phyloP scores from a whole-genome alignment of 1,284 basidiomycete species.

The Moniliophthora roreri region DNA sequence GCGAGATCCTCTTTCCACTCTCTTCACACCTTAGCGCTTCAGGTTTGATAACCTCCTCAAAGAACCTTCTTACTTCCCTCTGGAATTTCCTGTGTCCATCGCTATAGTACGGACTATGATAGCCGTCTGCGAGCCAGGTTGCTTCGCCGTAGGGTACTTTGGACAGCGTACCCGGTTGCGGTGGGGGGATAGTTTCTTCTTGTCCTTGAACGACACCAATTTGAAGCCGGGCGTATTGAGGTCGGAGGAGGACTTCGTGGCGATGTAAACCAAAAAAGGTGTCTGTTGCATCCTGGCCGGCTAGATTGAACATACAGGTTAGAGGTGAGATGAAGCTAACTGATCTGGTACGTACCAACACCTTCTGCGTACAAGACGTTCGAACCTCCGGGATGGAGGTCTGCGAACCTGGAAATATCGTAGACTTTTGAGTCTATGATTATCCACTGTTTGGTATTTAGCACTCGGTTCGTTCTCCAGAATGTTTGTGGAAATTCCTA shows the following conservation, averaged over 20 bases:
- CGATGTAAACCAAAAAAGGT: constrained; percentile 92
- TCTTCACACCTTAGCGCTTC: constrained; percentile 74
- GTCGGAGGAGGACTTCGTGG: constrained; percentile 80
- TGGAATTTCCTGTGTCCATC: constrained; percentile 72
- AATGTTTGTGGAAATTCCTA: constrained; percentile 30
- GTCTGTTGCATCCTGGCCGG: constrained; percentile 81
- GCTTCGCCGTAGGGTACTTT: constrained; percentile 89
- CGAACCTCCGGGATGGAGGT: constrained; percentile 73
- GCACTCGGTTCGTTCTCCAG: not conserved
- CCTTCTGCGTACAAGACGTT: constrained; percentile 56
- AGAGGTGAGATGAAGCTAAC: too few species aligned
- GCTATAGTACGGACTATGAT: constrained; percentile 83
- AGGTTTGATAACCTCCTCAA: constrained; percentile 61
- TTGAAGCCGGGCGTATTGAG: constrained; percentile 80
- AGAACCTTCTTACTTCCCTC: constrained; percentile 61
- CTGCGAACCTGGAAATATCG: constrained; percentile 70
- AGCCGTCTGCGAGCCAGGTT: constrained; percentile 82
- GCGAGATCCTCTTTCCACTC: constrained; percentile 75
- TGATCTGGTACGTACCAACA: constrained; percentile 45
- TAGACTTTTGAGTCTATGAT: constrained; percentile 79
- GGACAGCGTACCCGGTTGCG: constrained; percentile 66
- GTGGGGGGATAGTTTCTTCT: constrained; percentile 58
- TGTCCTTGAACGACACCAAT: constrained; percentile 79
- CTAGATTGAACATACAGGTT: constrained; percentile 22
- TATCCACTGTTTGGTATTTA: constrained; percentile 50